Base-by-base conservation (phyloP, 345 rosid genomes). In the Isatis tinctoria region DNA sequence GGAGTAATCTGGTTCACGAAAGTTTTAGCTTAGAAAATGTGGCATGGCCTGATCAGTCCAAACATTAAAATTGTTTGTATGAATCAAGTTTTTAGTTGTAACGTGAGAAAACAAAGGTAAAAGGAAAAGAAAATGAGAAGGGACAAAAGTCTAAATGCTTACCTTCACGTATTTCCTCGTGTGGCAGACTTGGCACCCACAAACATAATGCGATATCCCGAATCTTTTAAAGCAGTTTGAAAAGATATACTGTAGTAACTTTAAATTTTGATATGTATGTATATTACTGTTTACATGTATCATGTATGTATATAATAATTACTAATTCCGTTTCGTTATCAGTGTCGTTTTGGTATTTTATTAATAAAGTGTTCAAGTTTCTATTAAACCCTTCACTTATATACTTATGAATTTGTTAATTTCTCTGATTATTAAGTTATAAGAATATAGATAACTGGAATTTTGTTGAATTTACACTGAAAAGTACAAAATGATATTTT, bases 151-250 rank as follows among this genome's bases (percentile, higher is more conserved):
- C 39, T 60, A 32, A 45, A 70, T 45, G 75, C 28, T 6, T 48
- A 54, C 18, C 24, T n/a, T 58, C 41, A 58, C 43, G 58, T 59
- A 60, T 45, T 47, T 35, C 27, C 45, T 59, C 48, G n/a, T 59
- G 67, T 70, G 74, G 44, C 65, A 32, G 62, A 35, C 41, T 58
- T 58, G 24, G 61, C 61, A 56, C 40, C 24, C 39, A 30, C 61
- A n/a, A 17, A 35, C 63, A 58, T 58, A 69, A 4, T 70, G 48
- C 37, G 32, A 35, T 35, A 35, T 18, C 54, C 17, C 47, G 36
- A 44, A 58, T 45, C 74, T 47, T 35, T 35, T 70, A 59, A 59
- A 35, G 37, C 74, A 47, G 48, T 35, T n/a, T 7, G 27, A 7
- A 60, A 24, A 24, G 36, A 48, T 48, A 48, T 48, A 18, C 24